phyloP scores from a whole-genome alignment of 2,329 filamentous ascomycete genomes.

The Myriosclerotinia curreyana region DNA sequence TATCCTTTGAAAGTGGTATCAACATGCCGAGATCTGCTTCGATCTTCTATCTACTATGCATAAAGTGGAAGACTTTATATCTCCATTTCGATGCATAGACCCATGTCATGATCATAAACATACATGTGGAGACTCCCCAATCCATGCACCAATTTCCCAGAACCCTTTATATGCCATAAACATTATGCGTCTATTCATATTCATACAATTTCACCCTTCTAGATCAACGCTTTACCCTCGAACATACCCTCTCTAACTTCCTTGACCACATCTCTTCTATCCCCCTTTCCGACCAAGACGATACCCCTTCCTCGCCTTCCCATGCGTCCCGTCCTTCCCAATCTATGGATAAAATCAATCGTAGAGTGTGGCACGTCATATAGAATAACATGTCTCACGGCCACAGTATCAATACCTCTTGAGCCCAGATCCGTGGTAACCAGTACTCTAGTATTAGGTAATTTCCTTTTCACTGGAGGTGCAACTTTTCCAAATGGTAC shows the following conservation, averaged over 20 bases:
- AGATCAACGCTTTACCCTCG: conserved; percentile 74
- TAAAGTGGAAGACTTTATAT: not conserved
- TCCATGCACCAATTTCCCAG: conserved; percentile 1
- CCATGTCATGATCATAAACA: not conserved
- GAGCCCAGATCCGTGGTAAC: conserved; percentile 93
- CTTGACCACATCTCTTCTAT: conserved; percentile 83
- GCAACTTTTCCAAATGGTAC: conserved; percentile 34
- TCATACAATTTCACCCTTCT: conserved; percentile 23
- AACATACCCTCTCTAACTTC: conserved; percentile 92
- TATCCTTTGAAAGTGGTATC: not conserved
- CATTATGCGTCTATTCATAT: conserved; percentile 1
- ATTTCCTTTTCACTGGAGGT: conserved; percentile 36
- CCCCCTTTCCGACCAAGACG: conserved; percentile 84
- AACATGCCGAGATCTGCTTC: not conserved
- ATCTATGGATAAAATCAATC: conserved; percentile 95
- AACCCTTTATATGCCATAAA: not conserved
- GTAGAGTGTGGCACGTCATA: conserved; percentile 98
- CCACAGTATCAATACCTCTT: conserved; percentile 88
- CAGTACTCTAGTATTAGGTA: conserved; percentile 82
- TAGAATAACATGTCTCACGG: conserved; percentile 85
- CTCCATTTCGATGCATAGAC: not conserved
- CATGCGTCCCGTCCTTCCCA: conserved; percentile 91
- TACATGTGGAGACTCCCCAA: not conserved
- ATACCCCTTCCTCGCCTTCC: conserved; percentile 84
- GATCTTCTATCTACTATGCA: not conserved